Evolutionary conservation across 768 basidiomycete species (phyloP).

Genomic region (Rhodotorula paludigena): DNA sequence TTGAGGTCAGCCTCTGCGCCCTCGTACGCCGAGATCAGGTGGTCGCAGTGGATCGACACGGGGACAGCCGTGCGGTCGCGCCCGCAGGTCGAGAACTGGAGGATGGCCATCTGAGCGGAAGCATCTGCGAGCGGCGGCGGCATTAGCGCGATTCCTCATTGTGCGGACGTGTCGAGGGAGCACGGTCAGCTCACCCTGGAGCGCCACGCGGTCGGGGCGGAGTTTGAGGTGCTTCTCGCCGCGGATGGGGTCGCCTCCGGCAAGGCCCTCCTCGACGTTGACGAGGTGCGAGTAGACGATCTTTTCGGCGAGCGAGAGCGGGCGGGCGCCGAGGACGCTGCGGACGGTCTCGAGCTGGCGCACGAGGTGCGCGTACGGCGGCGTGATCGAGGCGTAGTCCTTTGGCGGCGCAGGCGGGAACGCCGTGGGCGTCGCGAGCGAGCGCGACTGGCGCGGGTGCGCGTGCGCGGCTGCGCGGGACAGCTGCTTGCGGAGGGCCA

Average conservation of each 20-base stretch:
- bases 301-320: conserved; percentile 93
- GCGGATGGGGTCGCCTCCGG: conserved; percentile 62
- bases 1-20: conserved; percentile 81
- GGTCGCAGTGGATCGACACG: conserved; percentile 84
- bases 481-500: conserved; percentile 1
- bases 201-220: conserved; percentile 85
- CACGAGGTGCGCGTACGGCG: conserved; percentile 71
- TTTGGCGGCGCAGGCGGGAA: conserved; percentile 52
- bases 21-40: conserved; percentile 87
- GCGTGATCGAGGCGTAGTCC: conserved; percentile 70
- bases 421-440: conserved; percentile 20
- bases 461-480: neutral
- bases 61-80: conserved; percentile 72
- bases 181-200: conserved; percentile 89
- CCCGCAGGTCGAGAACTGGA: conserved; percentile 98
- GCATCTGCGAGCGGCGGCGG: conserved; percentile 45
- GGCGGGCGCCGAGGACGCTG: conserved; percentile 63
- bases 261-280: conserved; percentile 66
- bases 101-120: conserved; percentile 56
- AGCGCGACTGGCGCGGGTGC: neutral
- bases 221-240: conserved; percentile 88
- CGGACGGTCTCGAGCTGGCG: conserved; percentile 67
- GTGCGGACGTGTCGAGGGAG: neutral
- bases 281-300: conserved; percentile 88
- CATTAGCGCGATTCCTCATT: neutral